Percentiles rank a stretch among this genome's conserved stretches.
Conservation (phyloP, 1,284 basidiomycete genomes). For the Trichosporon inkin region DNA sequence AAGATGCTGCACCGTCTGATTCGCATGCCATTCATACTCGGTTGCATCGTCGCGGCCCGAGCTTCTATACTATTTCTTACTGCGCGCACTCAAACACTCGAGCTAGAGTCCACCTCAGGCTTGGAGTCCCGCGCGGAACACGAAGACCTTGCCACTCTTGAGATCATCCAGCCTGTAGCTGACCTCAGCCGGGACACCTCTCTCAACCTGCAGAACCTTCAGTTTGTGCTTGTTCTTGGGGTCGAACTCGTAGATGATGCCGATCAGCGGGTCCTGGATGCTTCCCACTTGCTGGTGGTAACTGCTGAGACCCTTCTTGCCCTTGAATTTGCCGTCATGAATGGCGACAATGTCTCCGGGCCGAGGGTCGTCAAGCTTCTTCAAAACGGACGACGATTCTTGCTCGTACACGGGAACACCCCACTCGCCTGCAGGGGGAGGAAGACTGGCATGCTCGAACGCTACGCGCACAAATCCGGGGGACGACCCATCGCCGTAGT, state of each 20-base stretch:
- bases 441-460: constrained; percentile 49
- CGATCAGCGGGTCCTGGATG: constrained; percentile 63
- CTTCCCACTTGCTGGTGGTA: constrained; percentile 64
- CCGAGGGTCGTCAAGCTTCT: constrained; percentile 66
- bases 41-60: too few species aligned
- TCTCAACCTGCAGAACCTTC: constrained; percentile 64
- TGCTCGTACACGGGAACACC: constrained; percentile 74
- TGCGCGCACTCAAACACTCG: too few species aligned
- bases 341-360: constrained; percentile 78
- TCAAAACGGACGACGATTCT: constrained; percentile 62
- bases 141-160: constrained; percentile 16
- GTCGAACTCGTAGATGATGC: constrained; percentile 75
- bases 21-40: too few species aligned
- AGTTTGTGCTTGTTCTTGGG: constrained; percentile 73
- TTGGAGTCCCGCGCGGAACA: constrained; percentile 1
- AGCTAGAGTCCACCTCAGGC: neutral
- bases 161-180: constrained; percentile 24
- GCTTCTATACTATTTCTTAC: too few species aligned
- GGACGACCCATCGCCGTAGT: constrained; percentile 78
- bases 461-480: constrained; percentile 68
- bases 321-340: constrained; percentile 75
- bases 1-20: too few species aligned
- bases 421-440: constrained; percentile 52
- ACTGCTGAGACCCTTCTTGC: constrained; percentile 69
- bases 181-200: constrained; percentile 33